phyloP scores from a whole-genome alignment of 345 rosid genomes.

The Orychophragmus violaceus region DNA sequence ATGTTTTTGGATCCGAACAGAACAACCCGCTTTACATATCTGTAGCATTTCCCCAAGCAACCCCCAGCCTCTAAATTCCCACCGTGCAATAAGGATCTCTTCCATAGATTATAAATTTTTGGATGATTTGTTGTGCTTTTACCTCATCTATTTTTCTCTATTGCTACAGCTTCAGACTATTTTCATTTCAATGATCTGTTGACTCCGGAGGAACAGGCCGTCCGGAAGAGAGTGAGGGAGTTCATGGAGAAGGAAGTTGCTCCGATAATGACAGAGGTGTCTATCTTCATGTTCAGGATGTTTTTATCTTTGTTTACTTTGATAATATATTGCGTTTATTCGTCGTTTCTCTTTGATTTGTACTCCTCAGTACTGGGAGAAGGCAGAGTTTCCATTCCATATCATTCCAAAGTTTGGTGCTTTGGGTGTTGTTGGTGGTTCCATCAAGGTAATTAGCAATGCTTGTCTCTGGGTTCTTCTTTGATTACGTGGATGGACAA shows the following conservation, averaged over 20 bases:
- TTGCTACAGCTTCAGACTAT: slow-evolving; percentile 65
- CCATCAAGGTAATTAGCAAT: slow-evolving; percentile 56
- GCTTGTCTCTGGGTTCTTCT: neutral
- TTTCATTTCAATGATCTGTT: slow-evolving; percentile 65
- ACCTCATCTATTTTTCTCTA: neutral
- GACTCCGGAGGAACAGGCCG: slow-evolving; percentile 65
- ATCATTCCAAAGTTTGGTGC: slow-evolving; percentile 67
- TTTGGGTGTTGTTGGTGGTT: slow-evolving; percentile 65
- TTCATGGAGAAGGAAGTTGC: slow-evolving; percentile 93
- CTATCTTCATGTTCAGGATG: slow-evolving; percentile 3
- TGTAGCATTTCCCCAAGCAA: too few species aligned
- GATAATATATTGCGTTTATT: neutral
- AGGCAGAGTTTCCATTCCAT: too few species aligned
- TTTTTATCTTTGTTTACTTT: too few species aligned
- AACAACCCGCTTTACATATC: too few species aligned
- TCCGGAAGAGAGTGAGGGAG: slow-evolving; percentile 59
- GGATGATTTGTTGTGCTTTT: neutral
- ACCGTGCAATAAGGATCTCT: slow-evolving; percentile 50
- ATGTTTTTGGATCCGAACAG: too few species aligned
- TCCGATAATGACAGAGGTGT: slow-evolving; percentile 74
- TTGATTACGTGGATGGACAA: too few species aligned
- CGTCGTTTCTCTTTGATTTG: neutral
- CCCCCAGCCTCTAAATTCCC: slow-evolving; percentile 84
- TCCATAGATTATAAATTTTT: neutral
- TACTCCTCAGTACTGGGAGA: slow-evolving; percentile 75